Evolutionary conservation across 805 yeast species (phyloP).

Genomic region (Candida railenensis): DNA sequence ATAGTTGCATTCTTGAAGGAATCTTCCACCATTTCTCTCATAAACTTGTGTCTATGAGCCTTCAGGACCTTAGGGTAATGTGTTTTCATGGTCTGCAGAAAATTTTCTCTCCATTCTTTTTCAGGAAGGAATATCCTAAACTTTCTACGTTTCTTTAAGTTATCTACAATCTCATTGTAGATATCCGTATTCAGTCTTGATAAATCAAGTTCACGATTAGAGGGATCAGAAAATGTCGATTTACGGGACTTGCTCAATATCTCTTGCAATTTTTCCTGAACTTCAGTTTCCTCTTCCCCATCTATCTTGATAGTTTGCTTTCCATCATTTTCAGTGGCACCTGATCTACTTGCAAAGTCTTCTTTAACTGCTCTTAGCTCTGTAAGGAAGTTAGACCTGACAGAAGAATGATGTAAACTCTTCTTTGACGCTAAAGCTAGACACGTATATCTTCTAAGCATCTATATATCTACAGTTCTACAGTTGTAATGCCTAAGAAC

Average conservation of each 20-base stretch:
- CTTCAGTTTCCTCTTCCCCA: background rate
- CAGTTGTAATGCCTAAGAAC: no score
- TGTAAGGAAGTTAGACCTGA: background rate
- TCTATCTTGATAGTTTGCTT: background rate
- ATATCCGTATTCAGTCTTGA: conserved; percentile 7
- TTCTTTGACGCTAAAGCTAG: background rate
- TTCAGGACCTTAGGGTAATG: background rate
- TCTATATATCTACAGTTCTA: background rate
- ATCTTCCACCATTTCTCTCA: background rate
- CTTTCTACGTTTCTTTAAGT: conserved; percentile 16
- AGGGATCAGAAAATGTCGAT: background rate
- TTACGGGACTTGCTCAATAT: background rate
- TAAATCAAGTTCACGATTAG: conserved; percentile 1
- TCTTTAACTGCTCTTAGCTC: conserved; percentile 1
- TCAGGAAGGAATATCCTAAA: conserved; percentile 18
- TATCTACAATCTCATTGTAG: conserved; percentile 15
- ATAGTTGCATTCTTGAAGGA: conserved; percentile 13
- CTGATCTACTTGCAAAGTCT: background rate
- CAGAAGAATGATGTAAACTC: background rate
- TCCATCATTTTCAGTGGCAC: background rate
- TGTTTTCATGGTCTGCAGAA: conserved; percentile 1
- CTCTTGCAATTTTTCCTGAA: background rate
- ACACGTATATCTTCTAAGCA: background rate
- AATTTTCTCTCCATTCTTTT: conserved; percentile 17
- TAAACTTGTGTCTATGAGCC: background rate